phyloP scores from a whole-genome alignment of 2,329 filamentous ascomycete genomes.

The Fusarium sulawesiense region DNA sequence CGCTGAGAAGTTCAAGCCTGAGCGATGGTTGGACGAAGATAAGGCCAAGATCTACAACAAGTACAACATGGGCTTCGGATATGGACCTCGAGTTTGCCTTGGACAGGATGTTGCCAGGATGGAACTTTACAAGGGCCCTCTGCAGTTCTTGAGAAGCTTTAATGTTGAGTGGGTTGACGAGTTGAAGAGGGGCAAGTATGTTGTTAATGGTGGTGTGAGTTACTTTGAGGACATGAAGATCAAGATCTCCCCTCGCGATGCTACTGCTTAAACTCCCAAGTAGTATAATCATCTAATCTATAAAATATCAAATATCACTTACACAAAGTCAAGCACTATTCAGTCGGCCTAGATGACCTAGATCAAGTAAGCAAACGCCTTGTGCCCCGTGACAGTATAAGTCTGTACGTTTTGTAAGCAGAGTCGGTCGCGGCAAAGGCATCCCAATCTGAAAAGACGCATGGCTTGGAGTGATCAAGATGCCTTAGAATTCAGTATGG shows the following conservation, averaged over 20 bases:
- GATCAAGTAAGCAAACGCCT: too few relatives aligned
- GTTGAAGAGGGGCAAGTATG: slow-evolving; percentile 20
- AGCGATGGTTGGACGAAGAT: slow-evolving; percentile 54
- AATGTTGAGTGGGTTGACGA: slow-evolving; percentile 22
- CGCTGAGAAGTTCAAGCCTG: slow-evolving; percentile 53
- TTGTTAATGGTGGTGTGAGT: slow-evolving; percentile 35
- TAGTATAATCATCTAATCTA: background rate
- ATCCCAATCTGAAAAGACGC: background rate
- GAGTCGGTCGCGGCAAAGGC: background rate
- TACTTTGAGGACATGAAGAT: slow-evolving; percentile 37
- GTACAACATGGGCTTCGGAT: slow-evolving; percentile 52
- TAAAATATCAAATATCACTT: background rate
- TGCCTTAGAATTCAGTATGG: background rate
- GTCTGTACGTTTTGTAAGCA: background rate
- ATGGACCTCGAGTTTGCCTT: slow-evolving; percentile 57
- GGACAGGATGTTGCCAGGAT: slow-evolving; percentile 58
- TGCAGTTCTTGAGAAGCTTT: slow-evolving; percentile 32
- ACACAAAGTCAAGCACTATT: too few relatives aligned
- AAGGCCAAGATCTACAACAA: slow-evolving; percentile 46
- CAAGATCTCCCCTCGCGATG: slow-evolving; percentile 14
- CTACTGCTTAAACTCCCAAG: background rate
- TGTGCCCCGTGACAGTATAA: too few relatives aligned
- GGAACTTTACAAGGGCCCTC: slow-evolving; percentile 51
- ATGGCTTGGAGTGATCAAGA: background rate
- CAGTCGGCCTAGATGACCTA: too few relatives aligned